Evolutionary conservation across 805 yeast species (phyloP), one percentile per base, ranked within the genome.

Genomic region (Candida broadrunensis): DNA sequence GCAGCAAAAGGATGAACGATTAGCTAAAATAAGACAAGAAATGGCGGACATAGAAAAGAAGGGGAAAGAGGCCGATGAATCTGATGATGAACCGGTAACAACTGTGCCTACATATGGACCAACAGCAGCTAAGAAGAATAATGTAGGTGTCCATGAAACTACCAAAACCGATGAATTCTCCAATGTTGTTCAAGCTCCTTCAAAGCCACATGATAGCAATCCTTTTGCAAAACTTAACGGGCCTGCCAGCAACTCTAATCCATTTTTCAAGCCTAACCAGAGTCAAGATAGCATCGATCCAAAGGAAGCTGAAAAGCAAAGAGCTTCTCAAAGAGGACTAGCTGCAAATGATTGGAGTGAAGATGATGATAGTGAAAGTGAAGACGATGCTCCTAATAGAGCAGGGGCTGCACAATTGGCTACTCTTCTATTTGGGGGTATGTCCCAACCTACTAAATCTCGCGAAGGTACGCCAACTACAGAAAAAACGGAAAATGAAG

Each of bases 301-400:
- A 1, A 70, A 70, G 45, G 78, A 79, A 44, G 78, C 85, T 21
- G 83, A 80, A 41, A 83, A 82, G 2, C 90, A 85, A 60, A 72
- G 93, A 60, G 79, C 76, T 20, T 78, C 86, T 6, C 91, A 85
- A 57, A 72, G 90, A 60, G 83, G 83, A 3, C 52, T 65, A 32
- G 63, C 64, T 7, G 69, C 63, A 30, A 69, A 64, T 38, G 80
- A 65, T 41, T 75, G 75, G 65, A 79, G 79, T 45, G 78, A 75
- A 38, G 50, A 63, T 23, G 55, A 61, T 41, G 58, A 66, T 3
- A 71, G 65, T 15, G 60, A 56, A 35, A 77, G 75, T 12, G 78
- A 74, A 38, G 81, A 76, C 36, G 75, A 70, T 39, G 71, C 50
- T 54, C 80, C 61, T 16, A 68, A 73, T 41, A 60, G 73, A 37